Base-by-base conservation (phyloP, 176 grass and related monocot genomes). In the Saccharum officinarum region DNA sequence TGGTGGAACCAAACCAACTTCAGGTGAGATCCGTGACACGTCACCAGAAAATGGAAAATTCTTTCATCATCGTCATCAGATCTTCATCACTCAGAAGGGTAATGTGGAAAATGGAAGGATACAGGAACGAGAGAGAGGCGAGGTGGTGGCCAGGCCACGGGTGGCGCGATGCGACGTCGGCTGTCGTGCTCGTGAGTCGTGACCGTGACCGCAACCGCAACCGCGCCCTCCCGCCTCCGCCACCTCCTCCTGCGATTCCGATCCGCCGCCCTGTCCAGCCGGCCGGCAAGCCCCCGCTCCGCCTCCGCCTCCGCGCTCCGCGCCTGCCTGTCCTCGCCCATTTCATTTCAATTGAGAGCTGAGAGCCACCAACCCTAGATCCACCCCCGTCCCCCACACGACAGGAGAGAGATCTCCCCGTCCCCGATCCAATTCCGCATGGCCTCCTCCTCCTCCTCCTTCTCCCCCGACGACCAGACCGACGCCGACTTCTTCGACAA, bases 401-500 rank as follows among this genome's bases (percentile, higher is more conserved):
- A 30, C 10, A 64, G 5, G 18, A 14, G 34, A 30, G 92, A 77
- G 89, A 86, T 79, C 65, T 83, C 84, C 44, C 22, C 31, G 45
- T 80, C 84, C 44, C 22, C 31, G 45, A 74, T 82, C 31, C 42
- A 20, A 70, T 78, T 77, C 73, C 59, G 15, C 45, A 92, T 92
- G 90, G 85, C n/a, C n/a, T n/a, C 86, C 59, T 61, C 59, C 59
- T 61, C 9, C 69, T 73, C 41, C 11, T 15, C 39, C 60, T 86
- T 88, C 73, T 42, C 44, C 37, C 39, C 60, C 36, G 96, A 96
- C 20, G 97, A 99, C 81, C 93, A 94, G 60, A 92, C 93, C 6
- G 92, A 96, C 75, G 93, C 86, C 71, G 93, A 99, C 90, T 99
- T 99, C 89, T 99, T 99, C 80, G 82, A 98, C 87, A 98, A 92